Conservation (phyloP, 441 rosid genomes). For the Omphalea diandra region DNA sequence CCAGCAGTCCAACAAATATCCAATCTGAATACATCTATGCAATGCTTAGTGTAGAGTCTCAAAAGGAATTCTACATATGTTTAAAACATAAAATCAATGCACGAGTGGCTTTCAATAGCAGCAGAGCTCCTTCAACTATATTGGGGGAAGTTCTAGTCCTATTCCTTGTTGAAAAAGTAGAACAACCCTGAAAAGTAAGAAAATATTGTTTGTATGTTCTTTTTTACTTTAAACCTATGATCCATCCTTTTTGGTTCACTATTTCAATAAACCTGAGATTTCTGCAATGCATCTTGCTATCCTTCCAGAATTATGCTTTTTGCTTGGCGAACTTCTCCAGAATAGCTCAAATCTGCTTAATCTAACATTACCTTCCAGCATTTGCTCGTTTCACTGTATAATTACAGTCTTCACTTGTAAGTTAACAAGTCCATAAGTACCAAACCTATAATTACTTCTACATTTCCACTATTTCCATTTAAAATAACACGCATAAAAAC, state of each 20-base stretch:
- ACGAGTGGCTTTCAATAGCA: not conserved
- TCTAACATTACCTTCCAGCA: not conserved
- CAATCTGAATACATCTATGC: not conserved
- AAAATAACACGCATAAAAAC: not conserved
- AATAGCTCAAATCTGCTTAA: not conserved
- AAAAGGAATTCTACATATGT: not conserved
- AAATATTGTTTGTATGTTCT: not conserved
- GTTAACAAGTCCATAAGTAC: too few species aligned
- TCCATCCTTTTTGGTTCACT: not conserved
- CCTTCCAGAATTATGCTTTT: too few species aligned
- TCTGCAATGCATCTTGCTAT: not conserved
- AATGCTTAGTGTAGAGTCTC: not conserved
- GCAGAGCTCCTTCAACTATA: not conserved
- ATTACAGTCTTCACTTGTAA: too few species aligned
- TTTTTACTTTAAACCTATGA: not conserved
- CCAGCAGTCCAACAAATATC: not conserved
- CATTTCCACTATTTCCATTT: not conserved
- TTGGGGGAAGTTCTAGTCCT: not conserved
- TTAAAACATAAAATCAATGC: not conserved
- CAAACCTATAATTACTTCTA: not conserved
- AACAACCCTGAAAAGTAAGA: not conserved
- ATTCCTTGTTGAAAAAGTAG: not conserved
- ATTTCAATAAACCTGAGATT: not conserved
- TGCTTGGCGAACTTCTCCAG: not conserved
- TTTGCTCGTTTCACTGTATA: not conserved